These are phyloP conservation scores for Hygrophorus pudorinus DNA, from an alignment of 768 basidiomycete species.

Conservation along the genomic window DNA sequence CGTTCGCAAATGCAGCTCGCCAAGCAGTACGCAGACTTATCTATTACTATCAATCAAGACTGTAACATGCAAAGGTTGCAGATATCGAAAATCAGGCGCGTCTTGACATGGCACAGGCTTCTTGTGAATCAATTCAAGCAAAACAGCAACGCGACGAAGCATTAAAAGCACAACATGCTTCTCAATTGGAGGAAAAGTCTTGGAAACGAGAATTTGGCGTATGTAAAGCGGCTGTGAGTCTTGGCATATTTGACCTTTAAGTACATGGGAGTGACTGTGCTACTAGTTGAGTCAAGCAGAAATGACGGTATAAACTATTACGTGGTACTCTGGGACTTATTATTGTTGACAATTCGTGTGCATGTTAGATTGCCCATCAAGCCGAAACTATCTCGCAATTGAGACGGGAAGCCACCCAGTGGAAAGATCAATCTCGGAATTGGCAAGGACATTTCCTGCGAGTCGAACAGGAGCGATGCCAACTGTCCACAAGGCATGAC, in stretches of 20 bases:
- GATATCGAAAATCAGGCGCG: constrained; percentile 47
- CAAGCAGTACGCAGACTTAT: constrained; percentile 13
- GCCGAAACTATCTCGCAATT: constrained; percentile 51
- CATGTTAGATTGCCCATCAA: constrained; percentile 43
- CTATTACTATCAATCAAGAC: neutral
- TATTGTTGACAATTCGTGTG: no score
- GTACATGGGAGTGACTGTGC: constrained; percentile 3
- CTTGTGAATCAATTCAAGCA: constrained; percentile 35
- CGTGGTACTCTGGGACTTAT: no score
- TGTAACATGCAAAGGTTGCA: constrained; percentile 30
- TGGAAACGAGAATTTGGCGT: constrained; percentile 34
- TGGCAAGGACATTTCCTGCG: constrained; percentile 78
- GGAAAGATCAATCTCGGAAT: constrained; percentile 66
- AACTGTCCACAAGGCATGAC: constrained; percentile 45
- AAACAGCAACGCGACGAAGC: constrained; percentile 39
- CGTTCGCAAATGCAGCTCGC: constrained; percentile 15
- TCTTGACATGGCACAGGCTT: constrained; percentile 39
- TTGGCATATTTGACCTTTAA: constrained; percentile 1
- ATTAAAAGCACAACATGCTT: constrained; percentile 33
- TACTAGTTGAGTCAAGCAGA: constrained; percentile 1
- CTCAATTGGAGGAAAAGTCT: constrained; percentile 34
- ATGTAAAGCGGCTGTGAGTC: constrained; percentile 39
- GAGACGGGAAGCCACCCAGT: constrained; percentile 54
- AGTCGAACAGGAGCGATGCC: constrained; percentile 58
- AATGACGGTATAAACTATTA: neutral